phyloP scores from a whole-genome alignment of 2,329 filamentous ascomycete species.

The Cordyceps cateniannulata region DNA sequence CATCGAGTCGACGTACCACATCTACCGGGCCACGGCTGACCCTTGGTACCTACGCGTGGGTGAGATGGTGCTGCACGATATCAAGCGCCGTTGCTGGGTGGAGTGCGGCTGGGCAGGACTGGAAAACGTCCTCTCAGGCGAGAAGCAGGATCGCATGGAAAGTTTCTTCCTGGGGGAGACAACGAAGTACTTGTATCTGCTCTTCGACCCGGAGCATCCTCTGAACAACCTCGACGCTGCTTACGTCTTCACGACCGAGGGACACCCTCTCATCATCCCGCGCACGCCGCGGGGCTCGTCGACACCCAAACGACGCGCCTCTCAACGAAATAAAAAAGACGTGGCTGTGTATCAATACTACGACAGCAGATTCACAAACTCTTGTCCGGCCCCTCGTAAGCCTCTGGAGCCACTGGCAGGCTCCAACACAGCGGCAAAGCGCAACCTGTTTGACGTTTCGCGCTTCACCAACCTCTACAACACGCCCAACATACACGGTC shows the following conservation, averaged over 20 bases:
- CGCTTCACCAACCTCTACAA: conserved; percentile 76
- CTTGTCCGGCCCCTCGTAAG: conserved; percentile 58
- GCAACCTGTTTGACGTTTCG: conserved; percentile 83
- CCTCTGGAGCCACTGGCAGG: conserved; percentile 58
- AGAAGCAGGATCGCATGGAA: conserved; percentile 93
- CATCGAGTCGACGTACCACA: conserved; percentile 91
- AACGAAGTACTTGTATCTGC: conserved; percentile 87
- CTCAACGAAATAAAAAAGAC: conserved; percentile 12
- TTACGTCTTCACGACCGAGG: conserved; percentile 93
- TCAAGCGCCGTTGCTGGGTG: conserved; percentile 82
- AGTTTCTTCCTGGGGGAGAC: conserved; percentile 98
- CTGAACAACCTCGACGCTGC: conserved; percentile 80
- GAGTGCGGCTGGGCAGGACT: conserved; percentile 90
- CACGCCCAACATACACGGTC: conserved; percentile 58
- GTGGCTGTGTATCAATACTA: conserved; percentile 29
- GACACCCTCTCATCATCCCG: conserved; percentile 85
- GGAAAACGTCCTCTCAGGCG: conserved; percentile 73
- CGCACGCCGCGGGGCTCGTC: conserved; percentile 18
- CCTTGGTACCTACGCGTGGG: conserved; percentile 95
- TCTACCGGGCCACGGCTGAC: conserved; percentile 90
- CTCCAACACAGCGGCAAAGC: conserved; percentile 71
- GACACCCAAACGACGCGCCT: not conserved
- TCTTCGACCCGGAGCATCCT: conserved; percentile 81
- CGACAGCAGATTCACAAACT: conserved; percentile 44
- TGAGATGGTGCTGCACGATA: conserved; percentile 89